These are phyloP conservation scores for Tilletia horrida DNA, from an alignment of 1,284 basidiomycete genomes.

Conservation along the genomic window DNA sequence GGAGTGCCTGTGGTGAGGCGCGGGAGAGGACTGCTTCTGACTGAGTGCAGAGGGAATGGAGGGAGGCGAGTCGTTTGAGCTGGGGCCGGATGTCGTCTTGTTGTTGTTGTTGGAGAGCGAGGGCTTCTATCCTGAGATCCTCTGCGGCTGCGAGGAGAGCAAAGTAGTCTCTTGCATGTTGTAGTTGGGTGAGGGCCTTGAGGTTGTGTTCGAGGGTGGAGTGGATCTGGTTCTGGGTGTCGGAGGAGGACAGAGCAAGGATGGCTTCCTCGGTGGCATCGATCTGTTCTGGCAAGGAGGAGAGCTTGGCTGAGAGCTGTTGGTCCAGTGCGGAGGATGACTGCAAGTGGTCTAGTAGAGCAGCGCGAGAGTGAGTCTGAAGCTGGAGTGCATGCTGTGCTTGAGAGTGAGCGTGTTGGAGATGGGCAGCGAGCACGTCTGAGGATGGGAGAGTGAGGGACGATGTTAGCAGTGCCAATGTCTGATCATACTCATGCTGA, in stretches of 20 bases:
- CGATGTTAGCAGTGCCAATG: background rate
- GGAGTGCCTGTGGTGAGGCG: conserved; percentile 20
- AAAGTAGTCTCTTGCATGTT: conserved; percentile 35
- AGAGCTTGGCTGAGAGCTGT: conserved; percentile 14
- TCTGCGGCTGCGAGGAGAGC: conserved; percentile 36
- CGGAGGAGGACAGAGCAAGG: conserved; percentile 25
- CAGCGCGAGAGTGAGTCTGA: background rate
- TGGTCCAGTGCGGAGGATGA: background rate
- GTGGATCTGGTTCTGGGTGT: background rate
- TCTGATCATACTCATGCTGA: background rate
- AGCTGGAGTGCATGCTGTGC: background rate
- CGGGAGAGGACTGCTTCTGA: conserved; percentile 24
- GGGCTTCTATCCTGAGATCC: conserved; percentile 26
- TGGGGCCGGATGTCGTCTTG: background rate
- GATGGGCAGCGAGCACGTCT: background rate
- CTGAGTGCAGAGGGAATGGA: conserved; percentile 27
- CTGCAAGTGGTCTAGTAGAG: background rate
- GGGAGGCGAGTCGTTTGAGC: conserved; percentile 22
- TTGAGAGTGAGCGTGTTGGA: background rate
- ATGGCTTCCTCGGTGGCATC: conserved; percentile 32
- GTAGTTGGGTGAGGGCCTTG: conserved; percentile 28
- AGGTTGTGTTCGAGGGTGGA: conserved; percentile 27
- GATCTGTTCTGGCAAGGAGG: conserved; percentile 29
- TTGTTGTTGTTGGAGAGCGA: conserved; percentile 21
- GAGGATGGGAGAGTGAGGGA: conserved; percentile 1